phyloP scores from a whole-genome alignment of 2,329 filamentous ascomycete genomes.

The Zelopaecilomyces penicillatus region DNA sequence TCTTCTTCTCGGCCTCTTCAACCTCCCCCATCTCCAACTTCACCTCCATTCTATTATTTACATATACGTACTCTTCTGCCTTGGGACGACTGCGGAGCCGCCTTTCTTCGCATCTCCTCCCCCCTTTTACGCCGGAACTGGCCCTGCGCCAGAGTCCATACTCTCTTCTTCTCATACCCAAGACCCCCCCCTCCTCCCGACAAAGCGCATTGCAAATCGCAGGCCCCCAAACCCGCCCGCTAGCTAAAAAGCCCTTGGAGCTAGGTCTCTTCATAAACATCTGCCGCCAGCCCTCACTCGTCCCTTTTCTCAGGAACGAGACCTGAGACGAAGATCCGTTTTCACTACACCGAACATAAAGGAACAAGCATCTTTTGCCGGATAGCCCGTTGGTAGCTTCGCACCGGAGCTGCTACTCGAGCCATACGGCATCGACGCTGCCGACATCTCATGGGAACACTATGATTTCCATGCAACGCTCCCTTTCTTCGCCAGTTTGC shows the following conservation, averaged over 20 bases:
- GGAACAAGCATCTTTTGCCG: neutral
- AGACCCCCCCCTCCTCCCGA: constrained; percentile 4
- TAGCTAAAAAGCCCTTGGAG: too few relatives aligned
- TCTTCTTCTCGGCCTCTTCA: constrained; percentile 1
- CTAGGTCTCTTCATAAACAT: neutral
- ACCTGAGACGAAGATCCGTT: too few relatives aligned
- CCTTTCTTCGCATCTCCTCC: neutral
- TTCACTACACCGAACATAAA: too few relatives aligned
- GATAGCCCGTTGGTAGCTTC: constrained; percentile 10
- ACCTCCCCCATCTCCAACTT: neutral
- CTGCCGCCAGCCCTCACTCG: neutral
- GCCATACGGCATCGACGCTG: neutral
- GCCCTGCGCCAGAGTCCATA: constrained; percentile 8
- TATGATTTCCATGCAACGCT: constrained; percentile 56
- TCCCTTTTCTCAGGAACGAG: neutral
- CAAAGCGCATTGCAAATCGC: constrained; percentile 1
- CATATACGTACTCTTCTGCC: too few relatives aligned
- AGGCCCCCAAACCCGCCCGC: neutral
- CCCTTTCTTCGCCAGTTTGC: constrained; percentile 54
- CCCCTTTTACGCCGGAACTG: constrained; percentile 4
- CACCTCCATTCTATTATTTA: neutral
- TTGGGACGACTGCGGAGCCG: too few relatives aligned
- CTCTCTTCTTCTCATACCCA: neutral
- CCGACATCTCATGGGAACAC: constrained; percentile 34
- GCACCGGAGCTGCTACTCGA: constrained; percentile 9